phyloP scores from a whole-genome alignment of 768 basidiomycete species.

The Neoboletus magnificus region DNA sequence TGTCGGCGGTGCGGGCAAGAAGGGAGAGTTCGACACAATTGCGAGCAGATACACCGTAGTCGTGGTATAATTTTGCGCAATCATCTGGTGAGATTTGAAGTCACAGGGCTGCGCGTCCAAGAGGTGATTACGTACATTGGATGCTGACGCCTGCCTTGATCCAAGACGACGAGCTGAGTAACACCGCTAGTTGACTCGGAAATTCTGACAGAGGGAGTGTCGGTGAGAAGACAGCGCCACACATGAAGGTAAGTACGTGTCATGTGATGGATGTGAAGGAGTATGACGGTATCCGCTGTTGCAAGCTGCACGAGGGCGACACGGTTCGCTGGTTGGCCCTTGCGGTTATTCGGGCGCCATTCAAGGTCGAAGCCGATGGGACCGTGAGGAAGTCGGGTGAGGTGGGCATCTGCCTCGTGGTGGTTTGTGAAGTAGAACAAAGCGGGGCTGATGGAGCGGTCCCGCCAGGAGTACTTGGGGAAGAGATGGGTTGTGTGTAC shows the following conservation, averaged over 20 bases:
- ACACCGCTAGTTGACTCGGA: slow-evolving; percentile 44
- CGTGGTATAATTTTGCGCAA: slow-evolving; percentile 58
- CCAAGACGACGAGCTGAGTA: slow-evolving; percentile 53
- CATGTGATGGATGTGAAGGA: slow-evolving; percentile 69
- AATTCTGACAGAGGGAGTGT: slow-evolving; percentile 41
- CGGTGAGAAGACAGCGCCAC: neutral
- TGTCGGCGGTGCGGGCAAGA: slow-evolving; percentile 68
- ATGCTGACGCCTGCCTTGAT: slow-evolving; percentile 74
- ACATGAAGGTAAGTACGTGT: slow-evolving; percentile 24
- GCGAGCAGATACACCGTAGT: slow-evolving; percentile 39
- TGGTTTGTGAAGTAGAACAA: slow-evolving; percentile 37
- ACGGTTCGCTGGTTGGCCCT: slow-evolving; percentile 56
- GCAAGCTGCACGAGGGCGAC: slow-evolving; percentile 76
- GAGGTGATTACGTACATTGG: slow-evolving; percentile 43
- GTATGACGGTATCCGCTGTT: slow-evolving; percentile 48
- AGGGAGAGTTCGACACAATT: slow-evolving; percentile 68
- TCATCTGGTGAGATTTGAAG: slow-evolving; percentile 47
- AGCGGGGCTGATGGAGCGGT: slow-evolving; percentile 5
- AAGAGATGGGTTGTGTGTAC: neutral
- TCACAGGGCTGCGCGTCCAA: neutral
- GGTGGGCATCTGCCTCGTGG: slow-evolving; percentile 18
- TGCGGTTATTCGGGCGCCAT: slow-evolving; percentile 64
- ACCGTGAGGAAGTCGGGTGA: slow-evolving; percentile 22
- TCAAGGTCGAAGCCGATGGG: slow-evolving; percentile 72
- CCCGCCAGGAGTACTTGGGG: slow-evolving; percentile 24